These are phyloP conservation scores for Alternaria sp. DNA, from an alignment of 2,329 filamentous ascomycete species.

Conservation along the genomic window DNA sequence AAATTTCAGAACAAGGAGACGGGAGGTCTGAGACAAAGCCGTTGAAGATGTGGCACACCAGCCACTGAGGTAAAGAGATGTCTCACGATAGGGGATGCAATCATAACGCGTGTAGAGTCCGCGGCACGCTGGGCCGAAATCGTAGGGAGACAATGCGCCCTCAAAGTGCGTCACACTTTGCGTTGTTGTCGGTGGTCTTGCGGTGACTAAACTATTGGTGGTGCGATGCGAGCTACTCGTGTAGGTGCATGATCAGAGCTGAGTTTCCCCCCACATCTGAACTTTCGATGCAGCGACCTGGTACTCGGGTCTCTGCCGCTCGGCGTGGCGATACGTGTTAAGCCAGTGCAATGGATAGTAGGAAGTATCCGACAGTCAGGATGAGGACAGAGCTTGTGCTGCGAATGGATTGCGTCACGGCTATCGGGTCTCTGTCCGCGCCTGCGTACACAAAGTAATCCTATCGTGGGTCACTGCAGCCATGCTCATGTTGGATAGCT, in stretches of 20 bases:
- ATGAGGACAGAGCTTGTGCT: conserved; percentile 30
- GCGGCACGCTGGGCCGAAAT: conserved; percentile 15
- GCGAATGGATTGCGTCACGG: conserved; percentile 32
- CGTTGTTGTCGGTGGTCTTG: conserved; percentile 15
- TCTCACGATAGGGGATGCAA: conserved; percentile 25
- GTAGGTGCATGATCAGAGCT: conserved; percentile 39
- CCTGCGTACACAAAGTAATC: conserved; percentile 24
- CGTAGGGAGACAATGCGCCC: conserved; percentile 7
- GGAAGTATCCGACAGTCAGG: conserved; percentile 43
- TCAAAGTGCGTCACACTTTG: conserved; percentile 18
- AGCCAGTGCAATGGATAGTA: conserved; percentile 33
- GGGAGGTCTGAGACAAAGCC: conserved; percentile 36
- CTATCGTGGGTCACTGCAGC: conserved; percentile 4
- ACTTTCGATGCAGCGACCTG: conserved; percentile 39
- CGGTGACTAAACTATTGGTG: conserved; percentile 17
- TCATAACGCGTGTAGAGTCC: conserved; percentile 9
- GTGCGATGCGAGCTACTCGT: conserved; percentile 41
- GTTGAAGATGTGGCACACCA: conserved; percentile 39
- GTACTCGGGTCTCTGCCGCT: conserved; percentile 41
- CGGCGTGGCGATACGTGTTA: conserved; percentile 35
- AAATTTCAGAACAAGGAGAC: conserved; percentile 25
- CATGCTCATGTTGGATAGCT: not conserved
- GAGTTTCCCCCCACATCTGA: conserved; percentile 36
- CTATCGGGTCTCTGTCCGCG: conserved; percentile 37
- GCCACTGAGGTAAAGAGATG: conserved; percentile 31